Conservation (phyloP, 2,329 filamentous ascomycete species). For the Colletotrichum orchidophilum region DNA sequence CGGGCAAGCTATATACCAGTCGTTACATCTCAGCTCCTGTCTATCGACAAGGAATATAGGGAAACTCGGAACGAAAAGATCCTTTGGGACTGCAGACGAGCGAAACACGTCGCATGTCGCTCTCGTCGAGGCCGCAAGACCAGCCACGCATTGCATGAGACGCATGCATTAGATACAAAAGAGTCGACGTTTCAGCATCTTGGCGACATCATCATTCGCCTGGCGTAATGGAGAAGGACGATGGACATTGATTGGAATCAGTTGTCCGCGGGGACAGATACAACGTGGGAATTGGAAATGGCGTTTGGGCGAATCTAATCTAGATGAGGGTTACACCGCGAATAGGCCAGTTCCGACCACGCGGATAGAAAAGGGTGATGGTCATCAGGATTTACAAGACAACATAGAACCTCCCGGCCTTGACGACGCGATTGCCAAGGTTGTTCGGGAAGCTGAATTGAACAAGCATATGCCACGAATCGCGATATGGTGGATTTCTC, state of each 20-base stretch:
- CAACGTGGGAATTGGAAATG: not conserved
- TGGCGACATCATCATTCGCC: not conserved
- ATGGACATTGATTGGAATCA: not conserved
- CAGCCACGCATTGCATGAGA: not conserved
- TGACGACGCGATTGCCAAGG: not conserved
- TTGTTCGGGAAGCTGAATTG: not conserved
- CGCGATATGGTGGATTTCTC: not conserved
- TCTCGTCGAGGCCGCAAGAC: not conserved
- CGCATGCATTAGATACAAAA: not conserved
- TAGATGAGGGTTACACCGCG: not conserved
- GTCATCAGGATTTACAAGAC: not conserved
- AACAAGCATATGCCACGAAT: not conserved
- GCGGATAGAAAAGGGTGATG: not conserved
- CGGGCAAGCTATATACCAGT: not conserved
- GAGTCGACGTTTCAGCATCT: constrained; percentile 4
- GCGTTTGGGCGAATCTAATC: constrained; percentile 2
- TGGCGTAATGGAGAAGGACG: not conserved
- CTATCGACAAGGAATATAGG: not conserved
- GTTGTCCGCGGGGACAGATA: not conserved
- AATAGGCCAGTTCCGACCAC: not conserved
- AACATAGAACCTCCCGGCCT: not conserved
- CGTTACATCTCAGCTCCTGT: too few relatives aligned
- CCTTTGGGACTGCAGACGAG: not conserved
- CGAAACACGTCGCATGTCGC: not conserved
- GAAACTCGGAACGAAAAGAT: not conserved